These are phyloP conservation scores for Vigna nakashimae DNA, from an alignment of 306 rosid genomes.

Conservation along the genomic window DNA sequence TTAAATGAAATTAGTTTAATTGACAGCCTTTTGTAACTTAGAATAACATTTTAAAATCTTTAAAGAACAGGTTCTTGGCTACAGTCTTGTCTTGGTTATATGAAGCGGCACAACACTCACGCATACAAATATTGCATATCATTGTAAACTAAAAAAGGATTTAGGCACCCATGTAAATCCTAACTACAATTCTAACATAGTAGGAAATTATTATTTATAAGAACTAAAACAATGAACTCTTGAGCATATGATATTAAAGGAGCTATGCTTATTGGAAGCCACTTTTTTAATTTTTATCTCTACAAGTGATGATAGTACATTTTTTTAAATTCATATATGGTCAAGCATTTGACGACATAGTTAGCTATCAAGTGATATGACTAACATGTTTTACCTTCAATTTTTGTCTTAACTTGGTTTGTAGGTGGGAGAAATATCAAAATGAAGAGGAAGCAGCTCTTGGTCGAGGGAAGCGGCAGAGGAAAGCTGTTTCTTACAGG, in stretches of 20 bases:
- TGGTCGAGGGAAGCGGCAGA: constrained; percentile 97
- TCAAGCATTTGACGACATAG: constrained; percentile 29
- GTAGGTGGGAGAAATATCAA: constrained; percentile 97
- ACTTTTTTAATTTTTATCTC: constrained; percentile 16
- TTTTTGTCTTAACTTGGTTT: constrained; percentile 45
- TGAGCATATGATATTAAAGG: constrained; percentile 31
- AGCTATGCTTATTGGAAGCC: constrained; percentile 25
- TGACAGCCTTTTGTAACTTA: background rate
- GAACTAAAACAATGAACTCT: constrained; percentile 24
- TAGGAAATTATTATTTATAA: constrained; percentile 9
- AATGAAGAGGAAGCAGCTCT: constrained; percentile 97
- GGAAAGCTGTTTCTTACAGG: constrained; percentile 96
- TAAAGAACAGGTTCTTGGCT: background rate
- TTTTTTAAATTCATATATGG: constrained; percentile 7
- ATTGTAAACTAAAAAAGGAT: background rate
- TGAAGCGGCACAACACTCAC: background rate
- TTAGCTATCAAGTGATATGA: constrained; percentile 41
- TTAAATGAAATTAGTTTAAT: no score
- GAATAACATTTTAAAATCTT: background rate
- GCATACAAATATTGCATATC: background rate
- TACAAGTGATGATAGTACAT: constrained; percentile 32
- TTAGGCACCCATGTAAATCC: constrained; percentile 7
- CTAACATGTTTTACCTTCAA: constrained; percentile 29
- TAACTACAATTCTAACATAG: background rate
- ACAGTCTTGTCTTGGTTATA: background rate